These are phyloP conservation scores for Cicer judaicum DNA, from an alignment of 306 rosid species.

Conservation along the genomic window DNA sequence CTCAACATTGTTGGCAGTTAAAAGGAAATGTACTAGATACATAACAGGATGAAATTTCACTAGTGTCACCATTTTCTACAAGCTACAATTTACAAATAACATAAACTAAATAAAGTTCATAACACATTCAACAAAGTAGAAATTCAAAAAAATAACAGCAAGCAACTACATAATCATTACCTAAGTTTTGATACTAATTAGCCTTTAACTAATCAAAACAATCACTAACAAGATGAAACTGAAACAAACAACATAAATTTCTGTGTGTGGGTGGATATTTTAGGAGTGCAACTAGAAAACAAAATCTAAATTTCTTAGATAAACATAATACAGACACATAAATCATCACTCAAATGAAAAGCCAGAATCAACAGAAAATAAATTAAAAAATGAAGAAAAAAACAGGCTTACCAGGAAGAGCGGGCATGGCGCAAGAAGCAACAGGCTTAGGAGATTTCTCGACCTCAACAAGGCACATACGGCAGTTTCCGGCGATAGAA, in stretches of 20 bases:
- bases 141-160: conserved; percentile 4
- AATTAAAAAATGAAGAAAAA: background rate
- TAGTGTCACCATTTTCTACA: too few relatives aligned
- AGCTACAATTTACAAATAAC: too few relatives aligned
- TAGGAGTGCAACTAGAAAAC: too few relatives aligned
- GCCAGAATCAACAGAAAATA: conserved; percentile 13
- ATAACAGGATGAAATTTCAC: too few relatives aligned
- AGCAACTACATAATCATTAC: conserved; percentile 16
- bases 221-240: background rate
- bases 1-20: too few relatives aligned
- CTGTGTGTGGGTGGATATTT: too few relatives aligned
- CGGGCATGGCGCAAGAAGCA: conserved; percentile 99
- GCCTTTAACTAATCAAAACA: conserved; percentile 1
- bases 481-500: conserved; percentile 95
- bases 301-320: background rate
- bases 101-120: background rate
- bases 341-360: background rate
- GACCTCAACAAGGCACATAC: conserved; percentile 99
- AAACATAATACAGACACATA: background rate
- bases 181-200: conserved; percentile 12
- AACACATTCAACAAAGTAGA: conserved; percentile 5
- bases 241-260: background rate
- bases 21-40: too few relatives aligned
- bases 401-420: conserved; percentile 76
- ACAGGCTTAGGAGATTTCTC: conserved; percentile 99